phyloP scores from a whole-genome alignment of 306 rosid species.

The Sophora flavescens region DNA sequence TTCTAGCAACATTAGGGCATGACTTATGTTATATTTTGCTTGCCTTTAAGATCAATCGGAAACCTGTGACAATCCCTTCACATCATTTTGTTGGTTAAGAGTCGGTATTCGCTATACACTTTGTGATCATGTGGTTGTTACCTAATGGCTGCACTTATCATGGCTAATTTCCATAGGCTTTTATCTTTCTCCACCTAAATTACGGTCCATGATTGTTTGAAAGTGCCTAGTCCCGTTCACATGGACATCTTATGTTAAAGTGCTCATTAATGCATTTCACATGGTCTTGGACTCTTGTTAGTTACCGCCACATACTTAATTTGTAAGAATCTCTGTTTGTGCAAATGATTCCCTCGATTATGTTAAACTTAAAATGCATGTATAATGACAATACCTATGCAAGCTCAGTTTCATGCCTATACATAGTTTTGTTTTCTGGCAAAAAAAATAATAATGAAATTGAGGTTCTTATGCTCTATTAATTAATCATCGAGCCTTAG shows the following conservation, averaged over 20 bases:
- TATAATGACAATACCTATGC: neutral
- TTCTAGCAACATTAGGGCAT: conserved; percentile 10
- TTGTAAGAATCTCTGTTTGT: conserved; percentile 2
- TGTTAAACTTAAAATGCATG: neutral
- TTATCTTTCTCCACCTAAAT: conserved; percentile 32
- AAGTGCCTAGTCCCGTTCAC: conserved; percentile 41
- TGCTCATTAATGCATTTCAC: conserved; percentile 42
- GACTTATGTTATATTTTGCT: conserved; percentile 5
- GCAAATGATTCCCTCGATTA: neutral
- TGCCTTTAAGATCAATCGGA: neutral
- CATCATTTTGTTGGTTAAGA: conserved; percentile 46
- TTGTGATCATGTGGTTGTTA: neutral
- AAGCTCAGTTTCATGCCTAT: conserved; percentile 2
- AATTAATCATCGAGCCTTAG: too few relatives aligned
- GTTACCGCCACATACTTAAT: conserved; percentile 2
- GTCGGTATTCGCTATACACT: neutral
- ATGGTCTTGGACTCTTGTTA: conserved; percentile 38
- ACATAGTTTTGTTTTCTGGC: conserved; percentile 3
- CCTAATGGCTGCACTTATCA: conserved; percentile 32
- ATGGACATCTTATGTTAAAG: conserved; percentile 38
- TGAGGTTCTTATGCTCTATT: too few relatives aligned
- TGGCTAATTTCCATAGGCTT: conserved; percentile 12
- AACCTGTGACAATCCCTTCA: conserved; percentile 17
- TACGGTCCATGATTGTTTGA: conserved; percentile 32
- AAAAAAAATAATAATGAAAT: too few relatives aligned